A percentile compares a stretch with the other conserved stretches of the same genome.
Evolutionary conservation across 192 early-diverging fungal genomes (phyloP).

Genomic region (Coemansia sp.): DNA sequence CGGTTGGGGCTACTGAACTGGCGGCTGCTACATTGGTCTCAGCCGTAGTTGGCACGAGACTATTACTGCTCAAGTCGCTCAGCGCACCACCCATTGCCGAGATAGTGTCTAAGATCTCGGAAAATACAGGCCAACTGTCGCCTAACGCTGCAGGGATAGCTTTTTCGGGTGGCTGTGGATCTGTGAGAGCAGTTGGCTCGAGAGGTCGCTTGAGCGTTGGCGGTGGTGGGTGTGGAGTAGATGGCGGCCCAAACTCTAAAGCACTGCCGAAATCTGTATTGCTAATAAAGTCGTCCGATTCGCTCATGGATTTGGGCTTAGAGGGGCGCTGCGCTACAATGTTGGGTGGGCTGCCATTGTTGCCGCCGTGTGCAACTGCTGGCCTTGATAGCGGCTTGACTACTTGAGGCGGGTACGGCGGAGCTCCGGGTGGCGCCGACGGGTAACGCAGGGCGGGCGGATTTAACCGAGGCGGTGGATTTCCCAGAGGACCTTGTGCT

Average conservation of each 20-base stretch:
- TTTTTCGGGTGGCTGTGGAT: background rate
- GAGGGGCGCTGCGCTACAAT: background rate
- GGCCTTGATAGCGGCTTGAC: background rate
- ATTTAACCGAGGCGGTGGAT: background rate
- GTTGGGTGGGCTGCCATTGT: background rate
- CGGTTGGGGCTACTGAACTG: conserved; percentile 5
- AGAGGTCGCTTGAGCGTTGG: background rate
- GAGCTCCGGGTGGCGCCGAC: background rate
- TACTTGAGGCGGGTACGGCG: background rate
- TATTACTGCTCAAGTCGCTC: background rate
- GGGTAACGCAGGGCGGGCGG: background rate
- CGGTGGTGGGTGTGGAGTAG: background rate
- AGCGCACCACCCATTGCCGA: background rate
- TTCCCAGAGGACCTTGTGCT: background rate
- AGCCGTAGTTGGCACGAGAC: conserved; percentile 6
- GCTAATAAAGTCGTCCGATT: background rate
- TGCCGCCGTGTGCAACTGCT: background rate
- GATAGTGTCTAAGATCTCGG: conserved; percentile 1
- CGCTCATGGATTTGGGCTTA: background rate
- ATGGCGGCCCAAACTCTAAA: background rate
- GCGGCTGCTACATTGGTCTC: conserved; percentile 3
- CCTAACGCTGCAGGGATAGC: background rate
- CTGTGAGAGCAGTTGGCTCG: background rate
- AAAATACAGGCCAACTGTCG: background rate
- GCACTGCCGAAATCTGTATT: background rate